Percentiles rank a stretch among this genome's conserved stretches.
Conservation (phyloP, 352 stramenopile species). For the Stramenopiles sp. region DNA sequence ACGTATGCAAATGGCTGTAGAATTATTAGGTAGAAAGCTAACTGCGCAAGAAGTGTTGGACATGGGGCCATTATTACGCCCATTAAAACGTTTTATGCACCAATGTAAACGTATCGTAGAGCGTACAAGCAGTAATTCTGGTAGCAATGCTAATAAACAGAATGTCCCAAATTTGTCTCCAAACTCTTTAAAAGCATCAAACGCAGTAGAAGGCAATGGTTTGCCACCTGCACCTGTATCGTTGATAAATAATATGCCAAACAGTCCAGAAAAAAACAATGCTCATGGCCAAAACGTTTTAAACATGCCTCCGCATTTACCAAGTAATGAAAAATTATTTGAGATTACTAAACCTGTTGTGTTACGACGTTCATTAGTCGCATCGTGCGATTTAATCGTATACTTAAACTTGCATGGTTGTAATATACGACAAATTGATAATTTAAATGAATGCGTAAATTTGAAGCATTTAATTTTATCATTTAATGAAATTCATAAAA, state of each 20-base stretch:
- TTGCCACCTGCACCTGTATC: not conserved
- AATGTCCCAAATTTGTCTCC: not conserved
- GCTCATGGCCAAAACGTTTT: not conserved
- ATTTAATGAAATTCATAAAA: slow-evolving; percentile 38
- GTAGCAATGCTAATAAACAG: not conserved
- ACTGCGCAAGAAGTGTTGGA: slow-evolving; percentile 14
- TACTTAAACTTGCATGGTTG: slow-evolving; percentile 35
- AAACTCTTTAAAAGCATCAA: not conserved
- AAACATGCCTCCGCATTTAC: slow-evolving; percentile 1
- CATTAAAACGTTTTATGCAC: slow-evolving; percentile 15
- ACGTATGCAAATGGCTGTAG: not conserved
- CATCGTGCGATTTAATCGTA: not conserved
- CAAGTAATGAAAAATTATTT: not conserved
- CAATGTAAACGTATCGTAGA: not conserved
- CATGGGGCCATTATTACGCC: slow-evolving; percentile 16
- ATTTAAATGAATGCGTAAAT: slow-evolving; percentile 22
- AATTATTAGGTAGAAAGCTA: slow-evolving; percentile 2
- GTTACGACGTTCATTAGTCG: not conserved
- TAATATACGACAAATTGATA: slow-evolving; percentile 29
- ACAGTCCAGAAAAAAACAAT: not conserved
- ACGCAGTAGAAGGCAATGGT: not conserved
- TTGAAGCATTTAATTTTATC: slow-evolving; percentile 41
- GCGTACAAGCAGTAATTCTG: not conserved
- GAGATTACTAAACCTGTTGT: slow-evolving; percentile 4
- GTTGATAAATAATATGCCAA: not conserved